Conservation (phyloP, 2,329 filamentous ascomycete species). For the Cryphonectria parasitica region DNA sequence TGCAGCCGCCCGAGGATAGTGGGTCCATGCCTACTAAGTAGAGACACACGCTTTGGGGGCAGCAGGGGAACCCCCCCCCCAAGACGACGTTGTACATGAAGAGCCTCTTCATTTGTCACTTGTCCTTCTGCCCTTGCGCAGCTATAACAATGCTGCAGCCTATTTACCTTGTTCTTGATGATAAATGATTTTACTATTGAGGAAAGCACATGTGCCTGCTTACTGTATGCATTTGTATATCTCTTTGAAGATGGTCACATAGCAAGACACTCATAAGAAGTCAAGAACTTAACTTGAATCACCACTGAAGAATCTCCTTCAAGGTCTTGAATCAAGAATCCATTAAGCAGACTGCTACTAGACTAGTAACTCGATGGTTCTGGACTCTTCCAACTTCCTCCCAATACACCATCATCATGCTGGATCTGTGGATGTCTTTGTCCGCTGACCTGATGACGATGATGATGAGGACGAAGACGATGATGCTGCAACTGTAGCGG, state of each 20-base stretch:
- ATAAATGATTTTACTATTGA: too few species aligned
- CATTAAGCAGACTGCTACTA: background rate
- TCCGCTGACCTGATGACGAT: slow-evolving; percentile 7
- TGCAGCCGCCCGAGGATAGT: background rate
- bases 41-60: background rate
- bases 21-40: background rate
- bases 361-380: background rate
- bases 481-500: background rate
- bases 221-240: too few species aligned
- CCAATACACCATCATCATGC: slow-evolving; percentile 13
- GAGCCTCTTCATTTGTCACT: background rate
- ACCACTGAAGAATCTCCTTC: too few species aligned
- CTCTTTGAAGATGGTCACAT: too few species aligned
- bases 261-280: too few species aligned
- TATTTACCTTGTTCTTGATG: too few species aligned
- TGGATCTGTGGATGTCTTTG: slow-evolving; percentile 23
- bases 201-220: too few species aligned
- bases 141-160: too few species aligned
- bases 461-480: background rate
- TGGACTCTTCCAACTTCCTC: background rate
- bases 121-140: too few species aligned
- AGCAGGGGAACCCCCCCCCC: background rate
- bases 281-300: too few species aligned
- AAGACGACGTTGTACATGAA: background rate
- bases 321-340: background rate